These are phyloP conservation scores for Debaryomycetaceae sp. DNA, from an alignment of 1,139 yeast genomes.

Conservation along the genomic window DNA sequence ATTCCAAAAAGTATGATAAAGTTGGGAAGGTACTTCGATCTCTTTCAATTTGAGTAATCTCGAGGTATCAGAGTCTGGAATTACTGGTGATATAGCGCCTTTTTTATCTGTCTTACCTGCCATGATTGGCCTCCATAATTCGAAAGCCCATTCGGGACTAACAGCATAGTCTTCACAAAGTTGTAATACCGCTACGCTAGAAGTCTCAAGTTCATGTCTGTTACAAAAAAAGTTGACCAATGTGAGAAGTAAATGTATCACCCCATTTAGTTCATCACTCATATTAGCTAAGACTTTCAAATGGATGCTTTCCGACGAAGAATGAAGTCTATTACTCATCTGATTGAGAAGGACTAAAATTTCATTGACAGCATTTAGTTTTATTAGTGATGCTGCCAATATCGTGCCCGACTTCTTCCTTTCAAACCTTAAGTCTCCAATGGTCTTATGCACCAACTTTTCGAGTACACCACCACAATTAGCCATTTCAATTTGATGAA, in stretches of 20 bases:
- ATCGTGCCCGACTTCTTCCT: slow-evolving; percentile 49
- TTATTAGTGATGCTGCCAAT: slow-evolving; percentile 47
- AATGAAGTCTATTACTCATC: slow-evolving; percentile 41
- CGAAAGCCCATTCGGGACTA: slow-evolving; percentile 69
- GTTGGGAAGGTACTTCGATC: slow-evolving; percentile 4
- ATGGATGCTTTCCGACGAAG: slow-evolving; percentile 44
- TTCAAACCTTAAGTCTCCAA: slow-evolving; percentile 56
- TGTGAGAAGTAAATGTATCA: slow-evolving; percentile 63
- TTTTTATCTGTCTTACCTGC: slow-evolving; percentile 10
- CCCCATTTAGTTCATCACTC: slow-evolving; percentile 66
- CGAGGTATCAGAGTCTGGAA: slow-evolving; percentile 22
- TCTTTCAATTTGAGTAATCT: slow-evolving; percentile 29
- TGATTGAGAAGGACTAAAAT: slow-evolving; percentile 62
- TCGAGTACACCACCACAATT: slow-evolving; percentile 63
- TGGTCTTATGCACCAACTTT: slow-evolving; percentile 54
- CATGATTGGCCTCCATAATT: slow-evolving; percentile 64
- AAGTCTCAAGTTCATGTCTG: slow-evolving; percentile 27
- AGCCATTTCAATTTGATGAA: slow-evolving; percentile 62
- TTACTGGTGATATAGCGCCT: not conserved
- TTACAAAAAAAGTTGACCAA: slow-evolving; percentile 52
- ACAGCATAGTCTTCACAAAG: slow-evolving; percentile 50
- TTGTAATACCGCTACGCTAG: slow-evolving; percentile 44
- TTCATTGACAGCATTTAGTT: slow-evolving; percentile 53
- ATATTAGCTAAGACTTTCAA: slow-evolving; percentile 70
- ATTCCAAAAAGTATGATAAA: slow-evolving; percentile 72